Percentiles rank a stretch among this genome's conserved stretches.
Conservation (phyloP, 192 early-diverging fungal genomes). For the Rhizophagus clarus region DNA sequence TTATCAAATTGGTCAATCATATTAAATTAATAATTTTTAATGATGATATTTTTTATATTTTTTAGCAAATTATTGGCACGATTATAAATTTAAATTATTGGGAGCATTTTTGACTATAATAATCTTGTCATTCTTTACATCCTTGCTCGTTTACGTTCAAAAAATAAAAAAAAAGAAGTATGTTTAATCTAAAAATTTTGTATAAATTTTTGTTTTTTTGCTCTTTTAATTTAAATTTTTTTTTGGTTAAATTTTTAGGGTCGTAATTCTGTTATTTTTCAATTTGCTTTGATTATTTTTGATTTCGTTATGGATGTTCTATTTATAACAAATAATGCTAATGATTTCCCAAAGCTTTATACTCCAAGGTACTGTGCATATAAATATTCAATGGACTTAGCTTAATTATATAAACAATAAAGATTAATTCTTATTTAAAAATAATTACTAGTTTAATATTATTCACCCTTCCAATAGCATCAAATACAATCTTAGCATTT, state of each 20-base stretch:
- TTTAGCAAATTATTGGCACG: constrained; percentile 15
- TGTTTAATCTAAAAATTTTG: too few species aligned
- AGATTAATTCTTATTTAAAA: background rate
- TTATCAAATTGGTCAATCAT: too few species aligned
- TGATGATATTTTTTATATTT: background rate
- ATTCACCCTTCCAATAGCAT: background rate
- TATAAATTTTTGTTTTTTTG: too few species aligned
- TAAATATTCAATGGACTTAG: too few species aligned
- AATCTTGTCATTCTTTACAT: constrained; percentile 1
- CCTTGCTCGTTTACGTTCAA: background rate
- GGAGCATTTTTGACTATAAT: background rate
- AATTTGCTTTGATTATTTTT: too few species aligned
- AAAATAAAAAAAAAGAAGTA: background rate
- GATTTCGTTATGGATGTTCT: background rate
- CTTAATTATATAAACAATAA: too few species aligned
- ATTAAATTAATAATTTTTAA: too few species aligned
- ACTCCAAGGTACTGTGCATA: constrained; percentile 16
- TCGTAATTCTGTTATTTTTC: too few species aligned
- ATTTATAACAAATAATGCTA: background rate
- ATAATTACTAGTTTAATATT: constrained; percentile 10
- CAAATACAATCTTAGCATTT: too few species aligned
- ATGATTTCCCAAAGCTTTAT: background rate
- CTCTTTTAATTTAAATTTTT: too few species aligned
- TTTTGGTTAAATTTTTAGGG: constrained; percentile 15
- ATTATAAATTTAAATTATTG: background rate